Evolutionary conservation across 1,284 basidiomycete genomes (phyloP).

Genomic region (Microbotryum intermedium): DNA sequence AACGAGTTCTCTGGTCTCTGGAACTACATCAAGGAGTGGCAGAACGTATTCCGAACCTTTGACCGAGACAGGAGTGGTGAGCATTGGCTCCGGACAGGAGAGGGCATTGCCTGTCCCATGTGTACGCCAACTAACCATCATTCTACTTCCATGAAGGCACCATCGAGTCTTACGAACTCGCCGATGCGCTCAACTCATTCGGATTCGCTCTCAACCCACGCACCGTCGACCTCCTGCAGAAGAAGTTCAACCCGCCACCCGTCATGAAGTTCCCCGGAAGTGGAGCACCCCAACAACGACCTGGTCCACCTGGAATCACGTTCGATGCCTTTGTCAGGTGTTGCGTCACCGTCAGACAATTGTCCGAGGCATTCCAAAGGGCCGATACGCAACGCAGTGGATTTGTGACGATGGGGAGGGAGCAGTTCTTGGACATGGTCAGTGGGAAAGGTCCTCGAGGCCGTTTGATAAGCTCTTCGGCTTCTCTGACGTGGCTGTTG

Average conservation of each 20-base stretch:
- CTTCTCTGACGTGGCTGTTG: too few relatives aligned
- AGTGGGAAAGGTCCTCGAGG: too few relatives aligned
- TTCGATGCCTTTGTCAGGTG: constrained; percentile 7
- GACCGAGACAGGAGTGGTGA: constrained; percentile 3
- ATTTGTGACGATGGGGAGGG: constrained; percentile 11
- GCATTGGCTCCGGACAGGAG: neutral
- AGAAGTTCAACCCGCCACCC: constrained; percentile 20
- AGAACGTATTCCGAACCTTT: constrained; percentile 26
- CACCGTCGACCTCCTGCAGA: constrained; percentile 23
- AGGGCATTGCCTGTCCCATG: too few relatives aligned
- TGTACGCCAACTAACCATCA: too few relatives aligned
- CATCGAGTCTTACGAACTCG: constrained; percentile 26
- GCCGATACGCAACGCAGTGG: constrained; percentile 16
- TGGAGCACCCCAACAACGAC: neutral
- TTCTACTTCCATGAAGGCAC: constrained; percentile 1
- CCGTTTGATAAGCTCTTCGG: too few relatives aligned
- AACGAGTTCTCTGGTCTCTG: neutral
- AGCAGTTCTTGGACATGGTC: constrained; percentile 18
- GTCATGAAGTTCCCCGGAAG: neutral
- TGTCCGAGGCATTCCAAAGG: constrained; percentile 14
- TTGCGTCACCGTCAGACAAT: constrained; percentile 2
- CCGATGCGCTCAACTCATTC: constrained; percentile 22
- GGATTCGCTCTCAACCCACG: constrained; percentile 25
- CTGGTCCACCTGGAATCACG: constrained; percentile 14
- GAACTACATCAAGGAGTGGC: constrained; percentile 28